Conservation (phyloP, 805 yeast species). For the Blastobotrys peoriensis region DNA sequence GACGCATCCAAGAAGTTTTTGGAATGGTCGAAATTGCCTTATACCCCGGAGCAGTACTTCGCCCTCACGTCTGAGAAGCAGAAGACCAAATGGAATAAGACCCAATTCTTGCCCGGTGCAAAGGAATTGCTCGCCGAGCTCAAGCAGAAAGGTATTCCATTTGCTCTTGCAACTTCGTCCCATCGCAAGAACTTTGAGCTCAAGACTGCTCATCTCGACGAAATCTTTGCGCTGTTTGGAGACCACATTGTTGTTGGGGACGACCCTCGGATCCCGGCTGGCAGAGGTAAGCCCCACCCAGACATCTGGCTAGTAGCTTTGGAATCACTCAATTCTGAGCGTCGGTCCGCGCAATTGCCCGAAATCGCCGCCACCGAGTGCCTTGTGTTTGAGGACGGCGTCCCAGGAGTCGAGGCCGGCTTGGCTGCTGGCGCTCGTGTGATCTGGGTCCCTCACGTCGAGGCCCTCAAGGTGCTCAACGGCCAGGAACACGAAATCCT, state of each 20-base stretch:
- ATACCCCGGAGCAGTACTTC: conserved; percentile 60
- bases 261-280: conserved; percentile 72
- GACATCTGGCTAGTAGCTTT: conserved; percentile 88
- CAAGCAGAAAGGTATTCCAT: conserved; percentile 52
- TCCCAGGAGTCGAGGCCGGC: conserved; percentile 86
- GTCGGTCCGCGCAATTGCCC: conserved; percentile 36
- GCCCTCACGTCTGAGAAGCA: conserved; percentile 49
- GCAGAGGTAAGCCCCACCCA: conserved; percentile 90
- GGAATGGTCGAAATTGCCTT: conserved; percentile 60
- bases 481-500: conserved; percentile 41
- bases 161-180: conserved; percentile 90
- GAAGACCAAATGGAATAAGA: conserved; percentile 51
- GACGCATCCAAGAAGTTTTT: conserved; percentile 62
- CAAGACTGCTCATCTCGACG: conserved; percentile 65
- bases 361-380: conserved; percentile 69
- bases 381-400: conserved; percentile 89
- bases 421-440: conserved; percentile 76
- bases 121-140: conserved; percentile 55
- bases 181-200: conserved; percentile 50
- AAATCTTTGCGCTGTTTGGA: conserved; percentile 61
- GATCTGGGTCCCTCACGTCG: conserved; percentile 90
- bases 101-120: conserved; percentile 81
- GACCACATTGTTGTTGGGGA: conserved; percentile 81
- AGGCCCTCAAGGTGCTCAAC: conserved; percentile 52
- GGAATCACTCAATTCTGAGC: conserved; percentile 54